These are phyloP conservation scores for Arxiozyma slooffiae DNA, from an alignment of 1,139 yeast species.

Conservation along the genomic window DNA sequence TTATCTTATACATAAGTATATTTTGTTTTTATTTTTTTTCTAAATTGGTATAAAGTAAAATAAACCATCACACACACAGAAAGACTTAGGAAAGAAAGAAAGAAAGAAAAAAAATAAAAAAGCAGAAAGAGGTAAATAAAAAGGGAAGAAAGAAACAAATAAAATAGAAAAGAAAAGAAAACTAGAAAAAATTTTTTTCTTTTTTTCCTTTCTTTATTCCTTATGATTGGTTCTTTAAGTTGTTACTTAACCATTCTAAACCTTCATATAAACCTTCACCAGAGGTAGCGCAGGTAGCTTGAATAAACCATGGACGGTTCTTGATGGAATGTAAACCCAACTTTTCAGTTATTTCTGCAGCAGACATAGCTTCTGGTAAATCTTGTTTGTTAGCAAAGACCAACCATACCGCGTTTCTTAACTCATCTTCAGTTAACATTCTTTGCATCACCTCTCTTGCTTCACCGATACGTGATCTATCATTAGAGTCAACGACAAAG, in stretches of 20 bases:
- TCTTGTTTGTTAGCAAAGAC: conserved; percentile 92
- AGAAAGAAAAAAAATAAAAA: neutral
- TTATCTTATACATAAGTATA: too few species aligned
- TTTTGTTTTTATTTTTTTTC: too few species aligned
- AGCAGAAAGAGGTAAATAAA: neutral
- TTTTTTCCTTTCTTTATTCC: too few species aligned
- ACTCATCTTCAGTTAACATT: conserved; percentile 89
- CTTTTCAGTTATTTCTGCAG: conserved; percentile 80
- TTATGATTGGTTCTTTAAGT: conserved; percentile 53
- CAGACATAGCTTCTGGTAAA: conserved; percentile 85
- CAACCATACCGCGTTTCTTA: conserved; percentile 79
- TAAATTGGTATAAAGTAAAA: too few species aligned
- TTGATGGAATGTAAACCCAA: conserved; percentile 74
- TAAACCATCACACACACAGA: too few species aligned
- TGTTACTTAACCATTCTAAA: conserved; percentile 81
- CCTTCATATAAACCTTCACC: conserved; percentile 91
- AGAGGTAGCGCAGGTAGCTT: conserved; percentile 81
- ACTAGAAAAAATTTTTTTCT: too few species aligned
- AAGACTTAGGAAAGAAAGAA: neutral
- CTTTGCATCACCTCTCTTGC: conserved; percentile 91
- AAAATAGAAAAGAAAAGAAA: too few species aligned
- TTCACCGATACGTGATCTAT: conserved; percentile 87
- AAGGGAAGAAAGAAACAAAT: neutral
- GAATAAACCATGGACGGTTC: conserved; percentile 87
- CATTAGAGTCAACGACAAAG: conserved; percentile 87